Base-by-base conservation (phyloP, 1,284 basidiomycete species). In the Fistulinella cinereoalba region DNA sequence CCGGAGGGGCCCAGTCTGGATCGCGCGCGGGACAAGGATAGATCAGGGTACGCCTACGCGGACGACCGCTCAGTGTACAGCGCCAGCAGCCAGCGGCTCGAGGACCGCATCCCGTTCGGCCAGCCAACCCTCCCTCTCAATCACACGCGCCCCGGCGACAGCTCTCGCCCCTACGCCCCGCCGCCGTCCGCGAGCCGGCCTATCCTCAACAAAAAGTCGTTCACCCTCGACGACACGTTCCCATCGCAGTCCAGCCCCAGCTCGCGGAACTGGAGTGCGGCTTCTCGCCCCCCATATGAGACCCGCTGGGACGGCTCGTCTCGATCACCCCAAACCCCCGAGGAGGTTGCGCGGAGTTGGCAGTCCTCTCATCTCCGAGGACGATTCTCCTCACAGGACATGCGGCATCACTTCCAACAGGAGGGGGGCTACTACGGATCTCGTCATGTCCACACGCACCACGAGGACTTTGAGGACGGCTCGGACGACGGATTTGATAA, bases 401-500 rank as follows among this genome's bases (percentile, higher is more conserved):
- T 67, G 53, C 53, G 62, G 1, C 47, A 62, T 25, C 32, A 52
- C 34, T 46, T 48, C 28, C 56, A 58, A n/a, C 53, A 56, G 18
- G 65, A 61, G 1, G 49, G 40, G n/a, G 29, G 22, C 13, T 50
- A 48, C 22, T 2, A 46, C 15, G 43, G 49, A 2, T 5, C 57
- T 24, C 56, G 57, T 3, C 50, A 42, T 9, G 64, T 67, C 13
- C 60, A 52, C 32, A 45, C 57, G 3, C 62, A 64, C 28, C 58
- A 27, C 25, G 65, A 66, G 47, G 64, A 62, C 38, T 53, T 57
- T 40, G 64, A 53, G 24, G 71, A 71, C 23, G 62, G 64, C 37
- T 66, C 62, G 21, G 65, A 67, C n/a, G 64, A 63, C n/a, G 59
- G 54, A 18, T 55, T 58, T 1, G 64, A 64, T 15, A 59, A 50